Percentiles rank a stretch among this genome's conserved stretches.
phyloP scores from a whole-genome alignment of 2,329 filamentous ascomycete genomes.

The Botryosphaeria dothidea region DNA sequence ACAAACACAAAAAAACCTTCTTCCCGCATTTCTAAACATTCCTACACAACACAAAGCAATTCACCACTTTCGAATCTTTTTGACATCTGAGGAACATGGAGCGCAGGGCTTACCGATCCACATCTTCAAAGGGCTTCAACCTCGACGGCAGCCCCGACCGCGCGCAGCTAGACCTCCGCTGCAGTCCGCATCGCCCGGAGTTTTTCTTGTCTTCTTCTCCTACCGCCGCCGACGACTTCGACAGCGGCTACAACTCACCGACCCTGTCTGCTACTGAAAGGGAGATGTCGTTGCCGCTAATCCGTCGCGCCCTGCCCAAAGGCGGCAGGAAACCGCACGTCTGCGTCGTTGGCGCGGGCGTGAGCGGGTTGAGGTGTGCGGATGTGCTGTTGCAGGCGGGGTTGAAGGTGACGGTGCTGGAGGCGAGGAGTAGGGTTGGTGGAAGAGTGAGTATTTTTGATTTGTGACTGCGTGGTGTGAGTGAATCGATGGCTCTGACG shows the following conservation, averaged over 20 bases:
- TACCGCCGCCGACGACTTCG: background rate
- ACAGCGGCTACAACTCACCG: slow-evolving; percentile 20
- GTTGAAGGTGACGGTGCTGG: slow-evolving; percentile 68
- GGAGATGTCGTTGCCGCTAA: slow-evolving; percentile 24
- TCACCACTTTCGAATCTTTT: background rate
- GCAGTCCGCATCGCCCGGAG: slow-evolving; percentile 29
- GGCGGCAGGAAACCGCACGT: slow-evolving; percentile 55
- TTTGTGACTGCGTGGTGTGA: no score
- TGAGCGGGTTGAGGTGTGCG: slow-evolving; percentile 70
- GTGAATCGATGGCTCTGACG: no score
- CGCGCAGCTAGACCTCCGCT: slow-evolving; percentile 35
- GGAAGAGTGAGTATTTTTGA: slow-evolving; percentile 61
- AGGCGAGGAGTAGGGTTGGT: slow-evolving; percentile 67
- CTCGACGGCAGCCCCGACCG: slow-evolving; percentile 28
- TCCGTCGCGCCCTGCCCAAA: slow-evolving; percentile 30
- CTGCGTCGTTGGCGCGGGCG: slow-evolving; percentile 69
- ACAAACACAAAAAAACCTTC: background rate
- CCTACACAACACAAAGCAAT: background rate
- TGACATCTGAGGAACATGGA: slow-evolving; percentile 24
- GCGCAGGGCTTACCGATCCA: slow-evolving; percentile 30
- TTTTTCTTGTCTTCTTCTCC: slow-evolving; percentile 7
- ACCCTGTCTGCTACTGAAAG: background rate
- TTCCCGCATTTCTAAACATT: background rate
- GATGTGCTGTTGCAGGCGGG: slow-evolving; percentile 66
- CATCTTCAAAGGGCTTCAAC: background rate